Evolutionary conservation across 1,284 basidiomycete species (phyloP).

Genomic region (Ceratobasidium sp.): DNA sequence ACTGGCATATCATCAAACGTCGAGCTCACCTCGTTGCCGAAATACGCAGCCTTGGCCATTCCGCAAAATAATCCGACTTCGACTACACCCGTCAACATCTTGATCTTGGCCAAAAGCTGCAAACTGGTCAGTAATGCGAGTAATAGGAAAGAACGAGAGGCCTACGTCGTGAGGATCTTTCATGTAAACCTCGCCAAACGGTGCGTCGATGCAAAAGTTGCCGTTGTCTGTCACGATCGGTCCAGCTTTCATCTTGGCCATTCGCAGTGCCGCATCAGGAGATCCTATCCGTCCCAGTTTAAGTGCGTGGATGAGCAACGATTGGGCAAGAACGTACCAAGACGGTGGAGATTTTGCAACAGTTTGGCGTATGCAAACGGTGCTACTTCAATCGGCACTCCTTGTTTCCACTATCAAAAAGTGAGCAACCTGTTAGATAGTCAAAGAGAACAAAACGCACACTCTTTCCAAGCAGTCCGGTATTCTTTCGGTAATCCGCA

Average conservation of each 20-base stretch:
- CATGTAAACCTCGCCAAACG: constrained; percentile 77
- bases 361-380: constrained; percentile 95
- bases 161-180: constrained; percentile 69
- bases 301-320: constrained; percentile 16
- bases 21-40: constrained; percentile 83
- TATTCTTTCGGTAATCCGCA: constrained; percentile 95
- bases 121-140: not conserved
- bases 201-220: constrained; percentile 94
- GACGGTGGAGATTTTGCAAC: constrained; percentile 68
- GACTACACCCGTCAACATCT: constrained; percentile 94
- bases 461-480: constrained; percentile 79
- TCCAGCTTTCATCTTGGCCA: constrained; percentile 83
- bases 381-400: constrained; percentile 95
- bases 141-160: not conserved
- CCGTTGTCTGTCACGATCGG: constrained; percentile 97
- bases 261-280: constrained; percentile 73
- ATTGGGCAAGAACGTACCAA: constrained; percentile 58
- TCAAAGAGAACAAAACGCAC: constrained; percentile 56
- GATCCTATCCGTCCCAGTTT: constrained; percentile 45
- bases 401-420: constrained; percentile 81
- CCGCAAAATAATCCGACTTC: constrained; percentile 96
- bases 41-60: constrained; percentile 96
- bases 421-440: too few species aligned
- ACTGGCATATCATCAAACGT: not conserved
- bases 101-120: constrained; percentile 75